A percentile compares a stretch with the other conserved stretches of the same genome.
Evolutionary conservation across 2,329 filamentous ascomycete species (phyloP).

Genomic region (Cladorrhinum sp.): DNA sequence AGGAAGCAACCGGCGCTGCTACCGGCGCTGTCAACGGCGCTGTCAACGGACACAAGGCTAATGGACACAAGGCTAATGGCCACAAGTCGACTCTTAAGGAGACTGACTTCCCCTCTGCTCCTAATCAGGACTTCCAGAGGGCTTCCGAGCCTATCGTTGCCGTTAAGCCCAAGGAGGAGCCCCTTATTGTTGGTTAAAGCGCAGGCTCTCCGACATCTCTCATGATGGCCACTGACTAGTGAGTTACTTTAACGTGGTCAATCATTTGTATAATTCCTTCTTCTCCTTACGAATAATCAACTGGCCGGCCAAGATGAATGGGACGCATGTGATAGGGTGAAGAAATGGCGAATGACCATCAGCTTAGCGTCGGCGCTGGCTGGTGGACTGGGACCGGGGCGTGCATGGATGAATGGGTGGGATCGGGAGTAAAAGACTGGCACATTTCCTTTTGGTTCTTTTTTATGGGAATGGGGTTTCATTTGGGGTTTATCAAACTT

Average conservation of each 20-base stretch:
- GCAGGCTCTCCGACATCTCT: not conserved
- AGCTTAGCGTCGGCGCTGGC: no score
- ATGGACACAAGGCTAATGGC: conserved; percentile 18
- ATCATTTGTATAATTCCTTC: not conserved
- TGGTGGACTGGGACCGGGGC: no score
- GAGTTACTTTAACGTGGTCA: not conserved
- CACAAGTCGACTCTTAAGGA: conserved; percentile 35
- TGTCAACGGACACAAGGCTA: not conserved
- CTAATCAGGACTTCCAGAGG: conserved; percentile 36
- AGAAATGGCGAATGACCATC: no score
- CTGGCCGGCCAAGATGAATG: not conserved
- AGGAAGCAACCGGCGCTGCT: conserved; percentile 39
- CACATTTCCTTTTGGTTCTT: not conserved
- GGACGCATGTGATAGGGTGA: not conserved
- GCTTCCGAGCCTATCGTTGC: conserved; percentile 5
- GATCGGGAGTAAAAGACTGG: not conserved
- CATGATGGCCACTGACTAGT: not conserved
- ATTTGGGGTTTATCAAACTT: not conserved
- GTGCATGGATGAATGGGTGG: not conserved
- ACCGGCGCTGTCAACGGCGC: conserved; percentile 30
- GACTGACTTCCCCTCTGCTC: conserved; percentile 48
- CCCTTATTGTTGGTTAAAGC: conserved; percentile 33
- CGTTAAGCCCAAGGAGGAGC: conserved; percentile 31
- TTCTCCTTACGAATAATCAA: not conserved
- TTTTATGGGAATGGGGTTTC: not conserved